phyloP scores from a whole-genome alignment of 306 rosid genomes.

The Potentilla sterilis region DNA sequence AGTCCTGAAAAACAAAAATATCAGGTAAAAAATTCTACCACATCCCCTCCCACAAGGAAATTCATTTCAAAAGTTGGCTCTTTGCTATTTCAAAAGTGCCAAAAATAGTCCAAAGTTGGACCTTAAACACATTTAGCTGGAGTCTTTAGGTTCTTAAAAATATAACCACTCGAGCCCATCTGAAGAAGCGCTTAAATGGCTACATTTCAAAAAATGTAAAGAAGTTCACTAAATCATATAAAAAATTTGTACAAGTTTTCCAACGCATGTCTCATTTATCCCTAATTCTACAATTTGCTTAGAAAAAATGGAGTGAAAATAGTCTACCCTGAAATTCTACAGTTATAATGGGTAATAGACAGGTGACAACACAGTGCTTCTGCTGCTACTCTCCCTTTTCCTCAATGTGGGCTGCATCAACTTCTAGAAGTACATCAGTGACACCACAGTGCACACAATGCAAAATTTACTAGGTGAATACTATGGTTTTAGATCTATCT shows the following conservation, averaged over 20 bases:
- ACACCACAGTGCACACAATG: neutral
- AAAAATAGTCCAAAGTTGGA: neutral
- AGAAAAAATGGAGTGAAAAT: neutral
- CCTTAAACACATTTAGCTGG: neutral
- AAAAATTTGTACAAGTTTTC: neutral
- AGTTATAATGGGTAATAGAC: neutral
- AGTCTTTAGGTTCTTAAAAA: neutral
- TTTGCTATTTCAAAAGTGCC: neutral
- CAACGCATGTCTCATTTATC: neutral
- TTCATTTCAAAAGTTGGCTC: neutral
- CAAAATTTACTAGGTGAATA: neutral
- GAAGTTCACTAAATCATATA: neutral
- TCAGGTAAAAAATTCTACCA: neutral
- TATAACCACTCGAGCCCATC: neutral
- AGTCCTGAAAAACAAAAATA: conserved; percentile 47
- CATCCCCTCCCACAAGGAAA: neutral
- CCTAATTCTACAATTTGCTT: neutral
- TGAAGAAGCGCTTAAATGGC: neutral
- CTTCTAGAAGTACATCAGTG: too few relatives aligned
- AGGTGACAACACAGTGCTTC: neutral
- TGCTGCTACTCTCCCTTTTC: neutral
- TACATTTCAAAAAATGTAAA: neutral
- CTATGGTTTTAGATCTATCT: neutral
- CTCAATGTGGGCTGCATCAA: neutral
- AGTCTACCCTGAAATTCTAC: neutral